phyloP scores from a whole-genome alignment of 2,329 filamentous ascomycete species.

The Colletotrichum tropicicola region DNA sequence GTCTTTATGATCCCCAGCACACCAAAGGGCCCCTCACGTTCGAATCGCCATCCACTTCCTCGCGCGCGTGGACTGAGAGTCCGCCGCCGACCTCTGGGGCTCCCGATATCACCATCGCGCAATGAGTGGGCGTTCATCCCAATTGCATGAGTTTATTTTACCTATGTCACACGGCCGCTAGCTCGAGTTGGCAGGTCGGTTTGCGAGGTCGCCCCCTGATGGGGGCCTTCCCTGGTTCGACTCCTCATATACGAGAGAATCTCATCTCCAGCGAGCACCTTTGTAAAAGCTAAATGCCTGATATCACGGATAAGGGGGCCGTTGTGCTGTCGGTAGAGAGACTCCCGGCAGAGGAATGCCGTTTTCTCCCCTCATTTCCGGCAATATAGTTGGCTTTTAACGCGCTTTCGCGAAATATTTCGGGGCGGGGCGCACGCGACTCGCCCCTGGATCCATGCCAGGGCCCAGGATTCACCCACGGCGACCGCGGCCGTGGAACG shows the following conservation, averaged over 20 bases:
- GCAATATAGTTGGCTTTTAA: background rate
- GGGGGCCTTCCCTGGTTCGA: slow-evolving; percentile 1
- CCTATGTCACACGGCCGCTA: background rate
- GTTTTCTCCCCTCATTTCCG: background rate
- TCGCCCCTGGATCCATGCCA: background rate
- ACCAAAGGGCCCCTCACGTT: background rate
- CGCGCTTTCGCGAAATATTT: background rate
- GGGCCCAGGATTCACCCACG: background rate
- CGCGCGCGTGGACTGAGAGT: background rate
- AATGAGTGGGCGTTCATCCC: slow-evolving; percentile 1
- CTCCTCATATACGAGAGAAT: background rate
- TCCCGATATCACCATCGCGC: background rate
- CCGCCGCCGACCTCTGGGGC: background rate
- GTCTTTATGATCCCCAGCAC: no score
- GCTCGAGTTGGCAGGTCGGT: slow-evolving; percentile 22
- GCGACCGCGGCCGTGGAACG: background rate
- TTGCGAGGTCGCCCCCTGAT: background rate
- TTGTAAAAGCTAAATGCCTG: background rate
- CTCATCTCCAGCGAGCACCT: background rate
- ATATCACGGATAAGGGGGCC: background rate
- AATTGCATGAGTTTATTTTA: slow-evolving; percentile 5
- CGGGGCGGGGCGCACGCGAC: background rate
- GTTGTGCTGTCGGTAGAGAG: background rate
- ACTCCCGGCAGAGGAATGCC: background rate
- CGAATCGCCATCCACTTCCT: slow-evolving; percentile 1